Base-by-base conservation (phyloP, 2,329 filamentous ascomycete species). In the Microdochium trichocladiopsis region DNA sequence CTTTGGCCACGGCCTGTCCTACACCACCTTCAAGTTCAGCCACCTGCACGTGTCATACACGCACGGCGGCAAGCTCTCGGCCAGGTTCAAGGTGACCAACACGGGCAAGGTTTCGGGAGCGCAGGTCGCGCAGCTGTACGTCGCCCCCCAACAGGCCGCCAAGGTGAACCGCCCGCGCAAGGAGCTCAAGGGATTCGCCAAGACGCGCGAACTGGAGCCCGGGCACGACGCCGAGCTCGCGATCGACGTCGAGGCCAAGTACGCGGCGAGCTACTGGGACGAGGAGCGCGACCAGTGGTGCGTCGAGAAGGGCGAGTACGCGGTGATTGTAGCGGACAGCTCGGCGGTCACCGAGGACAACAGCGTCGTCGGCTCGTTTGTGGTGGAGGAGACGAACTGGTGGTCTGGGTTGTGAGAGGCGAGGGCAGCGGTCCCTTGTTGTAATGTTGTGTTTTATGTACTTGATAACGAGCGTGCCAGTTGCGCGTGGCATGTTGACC, bases 1-100 rank as follows among this genome's bases (percentile, higher is more conserved):
- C 53, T 95, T 95, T 64, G 89, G 89, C 12, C 84, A 90, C 62
- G 90, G 90, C 2, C 74, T 94, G 1, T 88, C 85, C 16, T 94
- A 92, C 69, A 91, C 88, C 0, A 82, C 72, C 0, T 93, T 93
- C 64, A 59, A 66, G 10, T 77, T 79, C 58, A 78, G 74, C 1
- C 71, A 77, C 41, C 70, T 85, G 11, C 64, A 65, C 1, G 72
- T 82, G 21, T 63, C 67, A 1, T 70, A 73, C n/a, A 56, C 58
- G 0, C 72, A 81, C 21, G 74, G 72, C 53, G 41, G 22, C n/a
- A 73, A 79, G 53, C 62, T 45, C 41, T 45, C 69, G 2, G 77
- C 80, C 2, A 71, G 69, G 0, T 69, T 84, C 3, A 73, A 71
- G 0, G 66, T 90, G 2, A 76, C 72, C 47, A 90, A 90, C 64